Base-by-base conservation (phyloP, 352 stramenopile species). In the Phytophthora ohioensis region DNA sequence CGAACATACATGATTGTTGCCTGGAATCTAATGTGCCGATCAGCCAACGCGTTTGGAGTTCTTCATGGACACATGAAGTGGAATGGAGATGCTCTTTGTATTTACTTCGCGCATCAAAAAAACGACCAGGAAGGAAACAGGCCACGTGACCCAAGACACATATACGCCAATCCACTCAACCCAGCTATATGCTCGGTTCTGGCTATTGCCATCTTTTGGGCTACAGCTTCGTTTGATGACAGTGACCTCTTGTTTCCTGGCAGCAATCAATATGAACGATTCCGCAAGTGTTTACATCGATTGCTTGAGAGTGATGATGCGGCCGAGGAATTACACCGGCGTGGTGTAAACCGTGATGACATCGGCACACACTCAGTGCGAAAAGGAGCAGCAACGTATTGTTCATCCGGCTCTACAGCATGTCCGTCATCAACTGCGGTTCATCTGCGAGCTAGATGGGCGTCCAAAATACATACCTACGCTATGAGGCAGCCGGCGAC, bases 91-190 rank as follows among this genome's bases (percentile, higher is more conserved):
- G 56, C 78, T 17, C 27, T 83, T 0, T 57, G 63, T 10, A 48
- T 80, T 2, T 79, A 73, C 32, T 85, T 85, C 46, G 61, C 74
- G 0, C 71, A 83, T 27, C 67, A 71, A 57, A 83, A 85, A 54
- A 82, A 78, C 34, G 63, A 81, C 12, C 62, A 82, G 48, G 41
- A 53, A 11, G 74, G 64, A 6, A 57, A 55, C 9, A 38, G 56
- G n/a, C 42, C 64, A 3, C 64, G 56, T 17, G 57, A 67, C 15
- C 57, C 65, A 3, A 42, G 49, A n/a, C 56, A 62, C 32, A 12
- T 71, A 6, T 71, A 67, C 36, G 56, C 56, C 5, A 67, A 71
- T 15, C 47, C 64, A 3, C 42, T 71, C 2, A 30, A 43, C 1
- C 54, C 46, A 27, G 21, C 21, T 27, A 27, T 27, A 27, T 27